Percentiles rank a stretch among this genome's conserved stretches.
These are phyloP conservation scores for Ramichloridium luteum DNA, from an alignment of 2,329 filamentous ascomycete genomes.

Conservation along the genomic window DNA sequence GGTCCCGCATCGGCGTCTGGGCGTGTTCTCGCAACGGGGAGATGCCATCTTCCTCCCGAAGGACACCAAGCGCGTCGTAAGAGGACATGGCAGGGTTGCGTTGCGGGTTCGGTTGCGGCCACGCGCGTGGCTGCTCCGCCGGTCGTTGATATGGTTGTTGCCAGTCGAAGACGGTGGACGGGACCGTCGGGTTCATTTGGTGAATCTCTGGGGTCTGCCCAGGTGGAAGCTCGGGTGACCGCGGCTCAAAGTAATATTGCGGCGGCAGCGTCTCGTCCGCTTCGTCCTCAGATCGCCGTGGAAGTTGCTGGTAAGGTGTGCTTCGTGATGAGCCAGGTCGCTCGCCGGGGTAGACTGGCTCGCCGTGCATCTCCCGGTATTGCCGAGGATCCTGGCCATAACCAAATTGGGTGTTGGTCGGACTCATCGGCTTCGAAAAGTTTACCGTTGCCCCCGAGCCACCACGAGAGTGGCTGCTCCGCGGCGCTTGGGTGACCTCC, in stretches of 20 bases:
- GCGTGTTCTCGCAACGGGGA: too few species aligned
- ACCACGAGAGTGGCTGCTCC: neutral
- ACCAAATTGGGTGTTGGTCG: neutral
- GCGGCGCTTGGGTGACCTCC: neutral
- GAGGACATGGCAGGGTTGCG: neutral
- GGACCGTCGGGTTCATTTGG: neutral
- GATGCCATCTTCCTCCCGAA: neutral
- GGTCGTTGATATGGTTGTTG: neutral
- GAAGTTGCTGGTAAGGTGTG: neutral
- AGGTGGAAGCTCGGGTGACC: neutral
- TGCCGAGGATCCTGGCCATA: neutral
- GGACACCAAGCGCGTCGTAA: neutral
- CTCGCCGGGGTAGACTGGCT: neutral
- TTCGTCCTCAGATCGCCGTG: neutral
- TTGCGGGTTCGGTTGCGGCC: neutral
- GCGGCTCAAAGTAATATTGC: constrained; percentile 1
- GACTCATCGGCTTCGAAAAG: neutral
- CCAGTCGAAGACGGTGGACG: neutral
- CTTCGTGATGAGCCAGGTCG: neutral
- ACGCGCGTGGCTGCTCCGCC: neutral
- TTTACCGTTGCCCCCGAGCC: neutral
- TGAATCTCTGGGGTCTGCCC: neutral
- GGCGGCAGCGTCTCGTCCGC: neutral
- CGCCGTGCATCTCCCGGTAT: neutral
- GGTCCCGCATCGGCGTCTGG: neutral